These are phyloP conservation scores for Acacia confusa DNA, from an alignment of 306 rosid species.

Conservation along the genomic window DNA sequence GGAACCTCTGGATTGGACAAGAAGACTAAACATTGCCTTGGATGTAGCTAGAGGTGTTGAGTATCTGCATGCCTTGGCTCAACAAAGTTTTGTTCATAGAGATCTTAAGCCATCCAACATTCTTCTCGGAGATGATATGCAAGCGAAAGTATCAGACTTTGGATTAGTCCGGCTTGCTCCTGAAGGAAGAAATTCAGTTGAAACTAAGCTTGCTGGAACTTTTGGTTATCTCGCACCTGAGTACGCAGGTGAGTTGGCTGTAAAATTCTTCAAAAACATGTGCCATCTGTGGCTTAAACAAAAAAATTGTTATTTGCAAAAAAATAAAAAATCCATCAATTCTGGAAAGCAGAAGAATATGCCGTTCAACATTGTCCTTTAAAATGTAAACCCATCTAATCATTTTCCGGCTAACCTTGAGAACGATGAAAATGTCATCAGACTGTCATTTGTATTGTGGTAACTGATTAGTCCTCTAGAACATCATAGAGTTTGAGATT, in stretches of 20 bases:
- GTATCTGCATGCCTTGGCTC: slow-evolving; percentile 89
- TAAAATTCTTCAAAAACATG: not conserved
- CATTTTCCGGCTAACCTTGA: not conserved
- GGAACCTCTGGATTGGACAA: slow-evolving; percentile 82
- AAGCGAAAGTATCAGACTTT: slow-evolving; percentile 92
- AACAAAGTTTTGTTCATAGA: slow-evolving; percentile 84
- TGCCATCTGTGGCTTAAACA: not conserved
- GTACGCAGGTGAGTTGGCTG: slow-evolving; percentile 67
- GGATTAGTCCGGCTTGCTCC: slow-evolving; percentile 86
- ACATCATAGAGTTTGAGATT: not conserved
- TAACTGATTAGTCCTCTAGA: not conserved
- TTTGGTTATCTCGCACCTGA: slow-evolving; percentile 96
- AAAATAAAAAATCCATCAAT: not conserved
- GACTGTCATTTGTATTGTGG: not conserved
- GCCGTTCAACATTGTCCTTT: not conserved
- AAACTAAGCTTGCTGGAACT: slow-evolving; percentile 91
- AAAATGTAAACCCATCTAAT: not conserved
- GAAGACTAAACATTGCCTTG: slow-evolving; percentile 76
- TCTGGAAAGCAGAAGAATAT: not conserved
- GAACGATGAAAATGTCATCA: not conserved
- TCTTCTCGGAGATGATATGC: slow-evolving; percentile 82
- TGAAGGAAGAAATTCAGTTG: slow-evolving; percentile 81
- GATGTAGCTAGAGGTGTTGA: slow-evolving; percentile 94
- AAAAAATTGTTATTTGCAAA: no score
- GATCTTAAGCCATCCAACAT: slow-evolving; percentile 92